Conservation (phyloP, 2,329 filamentous ascomycete genomes). For the Fusarium cicatricum region DNA sequence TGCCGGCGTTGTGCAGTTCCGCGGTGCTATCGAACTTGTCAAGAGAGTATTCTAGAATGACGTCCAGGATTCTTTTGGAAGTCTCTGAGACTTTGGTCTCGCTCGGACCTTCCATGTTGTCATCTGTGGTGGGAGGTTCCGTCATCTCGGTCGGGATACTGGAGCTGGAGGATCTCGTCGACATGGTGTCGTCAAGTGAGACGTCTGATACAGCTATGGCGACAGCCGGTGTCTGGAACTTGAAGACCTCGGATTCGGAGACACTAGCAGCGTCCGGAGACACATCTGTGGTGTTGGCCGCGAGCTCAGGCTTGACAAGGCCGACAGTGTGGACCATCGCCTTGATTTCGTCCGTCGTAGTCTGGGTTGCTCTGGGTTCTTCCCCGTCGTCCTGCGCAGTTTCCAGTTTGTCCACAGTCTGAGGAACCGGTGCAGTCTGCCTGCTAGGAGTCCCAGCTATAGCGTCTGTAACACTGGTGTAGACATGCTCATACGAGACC, state of each 20-base stretch:
- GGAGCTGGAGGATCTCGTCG: background rate
- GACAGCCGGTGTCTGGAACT: background rate
- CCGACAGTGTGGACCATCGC: background rate
- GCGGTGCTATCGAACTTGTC: constrained; percentile 40
- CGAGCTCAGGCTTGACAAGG: background rate
- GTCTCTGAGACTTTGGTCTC: background rate
- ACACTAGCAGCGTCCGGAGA: background rate
- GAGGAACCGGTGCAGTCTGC: background rate
- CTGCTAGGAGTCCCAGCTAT: background rate
- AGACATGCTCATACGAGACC: background rate
- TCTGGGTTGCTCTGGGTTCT: background rate
- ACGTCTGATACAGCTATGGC: background rate
- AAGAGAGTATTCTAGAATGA: constrained; percentile 40
- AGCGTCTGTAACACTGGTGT: background rate
- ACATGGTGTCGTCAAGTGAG: background rate
- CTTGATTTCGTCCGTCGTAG: background rate
- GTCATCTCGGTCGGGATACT: background rate
- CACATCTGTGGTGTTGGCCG: background rate
- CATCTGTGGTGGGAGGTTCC: background rate
- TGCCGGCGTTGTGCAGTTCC: constrained; percentile 23
- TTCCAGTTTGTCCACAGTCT: background rate
- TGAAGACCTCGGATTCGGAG: background rate
- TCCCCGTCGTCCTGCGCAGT: background rate
- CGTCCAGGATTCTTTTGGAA: constrained; percentile 35
- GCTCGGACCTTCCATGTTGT: background rate